phyloP scores from a whole-genome alignment of 2,329 filamentous ascomycete species.

The Onygenales sp. region DNA sequence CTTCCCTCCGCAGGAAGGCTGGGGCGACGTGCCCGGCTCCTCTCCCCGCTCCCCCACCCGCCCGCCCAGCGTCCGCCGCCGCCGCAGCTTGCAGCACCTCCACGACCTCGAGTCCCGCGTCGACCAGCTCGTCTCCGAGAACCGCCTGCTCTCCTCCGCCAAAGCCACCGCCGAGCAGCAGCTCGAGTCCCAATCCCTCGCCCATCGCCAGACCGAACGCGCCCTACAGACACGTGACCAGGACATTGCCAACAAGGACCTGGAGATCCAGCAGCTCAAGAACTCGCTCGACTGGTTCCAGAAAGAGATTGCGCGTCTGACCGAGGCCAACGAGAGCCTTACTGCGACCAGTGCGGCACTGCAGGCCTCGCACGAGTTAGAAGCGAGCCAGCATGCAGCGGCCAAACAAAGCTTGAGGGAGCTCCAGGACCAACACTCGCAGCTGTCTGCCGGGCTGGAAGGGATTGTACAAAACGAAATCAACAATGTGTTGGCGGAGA shows the following conservation, averaged over 20 bases:
- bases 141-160: slow-evolving; percentile 66
- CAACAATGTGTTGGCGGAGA: slow-evolving; percentile 59
- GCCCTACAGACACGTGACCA: slow-evolving; percentile 56
- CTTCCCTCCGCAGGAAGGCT: slow-evolving; percentile 62
- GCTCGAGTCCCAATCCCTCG: slow-evolving; percentile 46
- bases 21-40: slow-evolving; percentile 64
- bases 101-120: slow-evolving; percentile 76
- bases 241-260: slow-evolving; percentile 70
- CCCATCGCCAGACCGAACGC: slow-evolving; percentile 46
- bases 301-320: slow-evolving; percentile 69
- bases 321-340: slow-evolving; percentile 72
- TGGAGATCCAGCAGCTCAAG: slow-evolving; percentile 74
- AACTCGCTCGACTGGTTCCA: slow-evolving; percentile 70
- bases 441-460: slow-evolving; percentile 54
- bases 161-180: slow-evolving; percentile 59
- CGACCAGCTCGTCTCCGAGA: slow-evolving; percentile 72
- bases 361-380: slow-evolving; percentile 61
- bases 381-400: slow-evolving; percentile 53
- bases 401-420: slow-evolving; percentile 58
- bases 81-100: slow-evolving; percentile 93
- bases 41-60: slow-evolving; percentile 84
- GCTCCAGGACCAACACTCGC: slow-evolving; percentile 53
- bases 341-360: slow-evolving; percentile 67
- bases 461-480: slow-evolving; percentile 53
- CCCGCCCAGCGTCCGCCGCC: slow-evolving; percentile 89